These are phyloP conservation scores for Paecilomyces fulvus DNA, from an alignment of 2,329 filamentous ascomycete species.

Conservation along the genomic window DNA sequence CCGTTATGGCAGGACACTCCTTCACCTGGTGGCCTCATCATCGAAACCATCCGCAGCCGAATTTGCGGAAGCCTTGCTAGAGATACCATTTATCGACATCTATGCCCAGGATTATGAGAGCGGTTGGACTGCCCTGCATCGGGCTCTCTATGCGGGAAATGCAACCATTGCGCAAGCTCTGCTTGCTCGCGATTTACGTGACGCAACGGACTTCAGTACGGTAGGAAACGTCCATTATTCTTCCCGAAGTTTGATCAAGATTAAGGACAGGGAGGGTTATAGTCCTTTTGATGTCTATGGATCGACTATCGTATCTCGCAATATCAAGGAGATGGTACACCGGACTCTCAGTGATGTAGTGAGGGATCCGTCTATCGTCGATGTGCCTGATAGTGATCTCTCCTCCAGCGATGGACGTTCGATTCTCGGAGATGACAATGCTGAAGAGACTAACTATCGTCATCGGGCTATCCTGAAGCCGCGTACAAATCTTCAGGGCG, in stretches of 20 bases:
- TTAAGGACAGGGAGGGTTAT: conserved; percentile 90
- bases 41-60: conserved; percentile 57
- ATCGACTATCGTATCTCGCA: conserved; percentile 72
- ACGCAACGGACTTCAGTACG: conserved; percentile 54
- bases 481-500: conserved; percentile 48
- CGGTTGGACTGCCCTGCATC: conserved; percentile 91
- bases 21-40: conserved; percentile 78
- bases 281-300: conserved; percentile 92
- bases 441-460: conserved; percentile 36
- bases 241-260: conserved; percentile 74
- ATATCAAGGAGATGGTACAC: conserved; percentile 39
- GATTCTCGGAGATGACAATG: conserved; percentile 41
- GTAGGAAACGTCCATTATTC: conserved; percentile 48
- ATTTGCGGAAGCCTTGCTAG: conserved; percentile 72
- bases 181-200: conserved; percentile 65
- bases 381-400: conserved; percentile 34
- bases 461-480: conserved; percentile 19
- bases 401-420: conserved; percentile 19
- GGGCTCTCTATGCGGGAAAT: conserved; percentile 84
- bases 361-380: conserved; percentile 34
- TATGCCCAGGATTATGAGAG: conserved; percentile 84
- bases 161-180: conserved; percentile 76
- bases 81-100: conserved; percentile 74
- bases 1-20: conserved; percentile 67
- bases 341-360: conserved; percentile 17